A percentile compares a stretch with the other conserved stretches of the same genome.
These are phyloP conservation scores for Diaporthe sp. DNA, from an alignment of 2,329 filamentous ascomycete species.

Conservation along the genomic window DNA sequence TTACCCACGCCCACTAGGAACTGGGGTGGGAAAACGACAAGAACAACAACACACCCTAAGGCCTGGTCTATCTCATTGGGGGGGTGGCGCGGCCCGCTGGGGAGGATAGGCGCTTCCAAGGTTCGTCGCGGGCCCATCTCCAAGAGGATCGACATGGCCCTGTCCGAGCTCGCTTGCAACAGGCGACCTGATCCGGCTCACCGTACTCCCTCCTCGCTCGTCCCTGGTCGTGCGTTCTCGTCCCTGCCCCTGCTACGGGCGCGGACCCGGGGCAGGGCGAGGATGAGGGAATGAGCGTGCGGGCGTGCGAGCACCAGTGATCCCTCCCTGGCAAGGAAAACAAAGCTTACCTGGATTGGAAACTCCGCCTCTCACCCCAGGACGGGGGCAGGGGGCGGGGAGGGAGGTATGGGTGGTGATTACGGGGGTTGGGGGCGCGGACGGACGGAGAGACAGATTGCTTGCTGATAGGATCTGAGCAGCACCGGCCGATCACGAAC, in stretches of 20 bases:
- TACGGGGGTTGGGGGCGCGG: not conserved
- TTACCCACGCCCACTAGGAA: slow-evolving; percentile 11
- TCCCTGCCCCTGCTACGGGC: not conserved
- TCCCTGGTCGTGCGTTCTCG: not conserved
- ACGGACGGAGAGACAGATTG: not conserved
- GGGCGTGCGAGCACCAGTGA: not conserved
- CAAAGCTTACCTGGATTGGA: slow-evolving; percentile 20
- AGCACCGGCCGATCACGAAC: slow-evolving; percentile 24
- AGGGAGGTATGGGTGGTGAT: not conserved
- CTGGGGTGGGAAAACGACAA: not conserved
- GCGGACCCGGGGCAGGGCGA: not conserved
- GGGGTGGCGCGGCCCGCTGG: slow-evolving; percentile 4
- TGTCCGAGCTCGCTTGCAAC: slow-evolving; percentile 10
- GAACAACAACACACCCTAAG: not conserved
- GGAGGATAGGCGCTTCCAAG: not conserved
- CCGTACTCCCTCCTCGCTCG: not conserved
- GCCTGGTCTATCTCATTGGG: slow-evolving; percentile 16
- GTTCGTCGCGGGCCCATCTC: not conserved
- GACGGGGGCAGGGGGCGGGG: not conserved
- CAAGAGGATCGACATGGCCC: slow-evolving; percentile 19
- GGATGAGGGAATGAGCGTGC: not conserved
- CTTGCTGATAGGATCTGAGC: not conserved
- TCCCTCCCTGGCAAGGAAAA: not conserved
- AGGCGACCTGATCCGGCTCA: slow-evolving; percentile 12
- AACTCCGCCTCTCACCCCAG: not conserved